A percentile compares a stretch with the other conserved stretches of the same genome.
Evolutionary conservation across 148 eudicot species (phyloP).

Genomic region (Agrostemma githago): DNA sequence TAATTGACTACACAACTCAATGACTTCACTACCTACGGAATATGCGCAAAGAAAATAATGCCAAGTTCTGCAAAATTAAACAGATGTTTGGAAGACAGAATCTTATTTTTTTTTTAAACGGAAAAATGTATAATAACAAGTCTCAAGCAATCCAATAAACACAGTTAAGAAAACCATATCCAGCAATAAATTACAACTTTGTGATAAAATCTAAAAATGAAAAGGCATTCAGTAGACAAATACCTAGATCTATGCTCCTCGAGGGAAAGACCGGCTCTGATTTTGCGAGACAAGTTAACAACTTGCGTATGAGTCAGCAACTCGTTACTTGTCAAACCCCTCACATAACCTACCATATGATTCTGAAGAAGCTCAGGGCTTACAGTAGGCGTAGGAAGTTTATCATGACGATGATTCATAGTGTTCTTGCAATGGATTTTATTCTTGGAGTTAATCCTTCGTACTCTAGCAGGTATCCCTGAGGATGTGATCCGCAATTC

Average conservation of each 20-base stretch:
- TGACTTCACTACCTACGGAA: background rate
- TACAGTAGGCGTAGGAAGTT: conserved; percentile 32
- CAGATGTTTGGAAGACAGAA: no score
- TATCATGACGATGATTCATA: conserved; percentile 27
- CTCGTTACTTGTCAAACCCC: conserved; percentile 52
- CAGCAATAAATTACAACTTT: no score
- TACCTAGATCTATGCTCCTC: conserved; percentile 75
- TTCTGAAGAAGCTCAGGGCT: conserved; percentile 68
- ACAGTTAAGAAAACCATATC: no score
- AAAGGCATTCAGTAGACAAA: background rate
- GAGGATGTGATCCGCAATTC: conserved; percentile 46
- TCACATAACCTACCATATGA: conserved; percentile 66
- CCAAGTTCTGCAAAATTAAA: no score
- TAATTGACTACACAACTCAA: background rate
- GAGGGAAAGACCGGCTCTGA: conserved; percentile 58
- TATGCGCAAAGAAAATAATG: no score
- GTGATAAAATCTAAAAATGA: background rate
- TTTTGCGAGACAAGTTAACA: conserved; percentile 63
- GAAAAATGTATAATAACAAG: no score
- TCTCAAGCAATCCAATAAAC: no score
- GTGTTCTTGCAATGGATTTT: conserved; percentile 30
- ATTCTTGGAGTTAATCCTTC: conserved; percentile 56
- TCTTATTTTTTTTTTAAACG: no score
- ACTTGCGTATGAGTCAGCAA: conserved; percentile 78
- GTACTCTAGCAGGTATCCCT: conserved; percentile 61